phyloP scores from a whole-genome alignment of 139 green algal species.

The Tetraselmis striata region DNA sequence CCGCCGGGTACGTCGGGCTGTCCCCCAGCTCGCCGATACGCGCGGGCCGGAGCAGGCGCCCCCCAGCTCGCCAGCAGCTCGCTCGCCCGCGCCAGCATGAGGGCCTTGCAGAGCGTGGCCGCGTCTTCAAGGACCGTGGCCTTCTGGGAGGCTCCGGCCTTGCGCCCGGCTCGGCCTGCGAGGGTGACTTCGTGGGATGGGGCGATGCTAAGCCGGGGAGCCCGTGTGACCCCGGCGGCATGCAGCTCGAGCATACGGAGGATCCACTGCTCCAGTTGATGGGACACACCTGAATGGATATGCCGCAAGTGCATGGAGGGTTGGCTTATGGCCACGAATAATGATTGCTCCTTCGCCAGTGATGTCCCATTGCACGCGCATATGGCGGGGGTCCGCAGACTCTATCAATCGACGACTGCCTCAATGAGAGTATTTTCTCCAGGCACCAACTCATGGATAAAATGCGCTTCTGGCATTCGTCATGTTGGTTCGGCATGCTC shows the following conservation, averaged over 20 bases:
- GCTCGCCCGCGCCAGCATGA: conserved; percentile 8
- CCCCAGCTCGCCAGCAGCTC: not conserved
- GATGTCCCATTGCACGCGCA: too few species aligned
- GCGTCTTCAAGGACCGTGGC: conserved; percentile 18
- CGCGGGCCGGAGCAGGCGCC: not conserved
- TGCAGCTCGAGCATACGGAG: not conserved
- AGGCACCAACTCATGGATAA: conserved; percentile 5
- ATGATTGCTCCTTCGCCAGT: not conserved
- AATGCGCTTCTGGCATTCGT: conserved; percentile 5
- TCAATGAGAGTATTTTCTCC: not conserved
- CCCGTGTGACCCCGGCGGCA: not conserved
- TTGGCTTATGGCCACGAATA: not conserved
- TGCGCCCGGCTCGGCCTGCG: conserved; percentile 32
- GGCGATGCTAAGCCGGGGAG: not conserved
- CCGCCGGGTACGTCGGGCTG: too few species aligned
- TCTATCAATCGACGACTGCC: not conserved
- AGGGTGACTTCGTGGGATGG: conserved; percentile 57
- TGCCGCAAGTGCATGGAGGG: too few species aligned
- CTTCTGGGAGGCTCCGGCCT: conserved; percentile 31
- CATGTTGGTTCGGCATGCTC: conserved; percentile 4
- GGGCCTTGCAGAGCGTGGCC: conserved; percentile 43
- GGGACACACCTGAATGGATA: conserved; percentile 21
- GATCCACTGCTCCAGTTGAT: conserved; percentile 33
- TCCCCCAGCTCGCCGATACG: not conserved
- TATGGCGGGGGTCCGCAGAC: not conserved